Evolutionary conservation across 176 grass and related monocot genomes (phyloP).

Genomic region (Aegilops longissima): DNA sequence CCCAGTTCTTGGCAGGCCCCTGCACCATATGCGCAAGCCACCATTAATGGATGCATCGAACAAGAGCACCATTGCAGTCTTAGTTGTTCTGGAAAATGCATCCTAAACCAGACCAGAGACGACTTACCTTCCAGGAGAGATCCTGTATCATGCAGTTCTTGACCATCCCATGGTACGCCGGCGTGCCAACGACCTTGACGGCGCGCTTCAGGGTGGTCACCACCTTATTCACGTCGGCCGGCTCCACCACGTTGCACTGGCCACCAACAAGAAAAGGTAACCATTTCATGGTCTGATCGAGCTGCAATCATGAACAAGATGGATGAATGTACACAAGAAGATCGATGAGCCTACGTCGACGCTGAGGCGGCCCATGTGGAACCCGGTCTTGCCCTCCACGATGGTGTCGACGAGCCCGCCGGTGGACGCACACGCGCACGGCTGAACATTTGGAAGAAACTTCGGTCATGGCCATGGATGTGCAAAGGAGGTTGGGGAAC

Average conservation of each 20-base stretch:
- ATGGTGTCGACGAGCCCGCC: constrained; percentile 90
- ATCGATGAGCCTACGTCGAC: constrained; percentile 47
- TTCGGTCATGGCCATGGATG: not conserved
- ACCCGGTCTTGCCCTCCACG: constrained; percentile 82
- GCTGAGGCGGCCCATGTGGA: constrained; percentile 86
- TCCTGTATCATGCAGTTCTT: constrained; percentile 93
- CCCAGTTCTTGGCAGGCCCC: constrained; percentile 90
- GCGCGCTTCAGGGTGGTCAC: constrained; percentile 62
- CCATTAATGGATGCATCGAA: not conserved
- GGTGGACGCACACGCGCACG: constrained; percentile 60
- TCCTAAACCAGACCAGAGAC: too few species aligned
- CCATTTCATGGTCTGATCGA: not conserved
- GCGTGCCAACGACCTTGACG: constrained; percentile 59
- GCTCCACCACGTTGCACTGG: constrained; percentile 65
- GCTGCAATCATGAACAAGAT: not conserved
- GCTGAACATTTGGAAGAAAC: constrained; percentile 33
- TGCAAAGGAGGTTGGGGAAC: too few species aligned
- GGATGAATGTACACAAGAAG: not conserved
- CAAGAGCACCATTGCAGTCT: not conserved
- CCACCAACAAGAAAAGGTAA: not conserved
- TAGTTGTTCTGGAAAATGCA: not conserved
- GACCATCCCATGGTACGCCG: constrained; percentile 64
- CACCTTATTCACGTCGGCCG: constrained; percentile 64
- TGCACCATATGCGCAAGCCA: not conserved
- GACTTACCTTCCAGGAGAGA: constrained; percentile 84